Evolutionary conservation across 1,284 basidiomycete species (phyloP).

Genomic region (Boletus semigastroideus): DNA sequence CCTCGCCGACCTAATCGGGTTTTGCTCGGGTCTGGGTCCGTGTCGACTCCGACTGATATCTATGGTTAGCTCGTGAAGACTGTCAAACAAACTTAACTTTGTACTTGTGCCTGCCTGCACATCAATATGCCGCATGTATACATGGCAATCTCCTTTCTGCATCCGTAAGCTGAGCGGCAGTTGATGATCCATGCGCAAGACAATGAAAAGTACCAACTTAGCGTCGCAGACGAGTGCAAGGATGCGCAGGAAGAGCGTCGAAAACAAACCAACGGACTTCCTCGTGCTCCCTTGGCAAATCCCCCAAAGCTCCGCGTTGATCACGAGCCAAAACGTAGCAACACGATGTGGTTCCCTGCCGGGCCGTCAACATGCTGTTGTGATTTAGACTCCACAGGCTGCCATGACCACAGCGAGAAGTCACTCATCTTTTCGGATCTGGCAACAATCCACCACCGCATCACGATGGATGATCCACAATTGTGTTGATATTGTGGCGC

Average conservation of each 20-base stretch:
- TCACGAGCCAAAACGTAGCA: background rate
- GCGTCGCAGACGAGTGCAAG: background rate
- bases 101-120: constrained; percentile 4
- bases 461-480: background rate
- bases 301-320: background rate
- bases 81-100: constrained; percentile 32
- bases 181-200: background rate
- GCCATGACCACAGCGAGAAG: constrained; percentile 5
- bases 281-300: constrained; percentile 2
- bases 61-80: constrained; percentile 8
- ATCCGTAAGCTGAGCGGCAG: background rate
- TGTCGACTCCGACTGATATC: constrained; percentile 12
- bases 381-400: constrained; percentile 1
- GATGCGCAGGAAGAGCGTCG: background rate
- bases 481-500: background rate
- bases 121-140: background rate
- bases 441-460: background rate
- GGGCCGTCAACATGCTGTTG: background rate
- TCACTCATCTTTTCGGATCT: background rate
- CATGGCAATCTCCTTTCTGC: constrained; percentile 3
- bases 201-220: background rate
- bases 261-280: background rate
- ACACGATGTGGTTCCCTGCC: background rate
- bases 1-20: background rate
- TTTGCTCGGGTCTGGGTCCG: constrained; percentile 2